Percentiles rank a stretch among this genome's conserved stretches.
Conservation (phyloP, 2,329 filamentous ascomycete genomes). For the Cladorrhinum sp. region DNA sequence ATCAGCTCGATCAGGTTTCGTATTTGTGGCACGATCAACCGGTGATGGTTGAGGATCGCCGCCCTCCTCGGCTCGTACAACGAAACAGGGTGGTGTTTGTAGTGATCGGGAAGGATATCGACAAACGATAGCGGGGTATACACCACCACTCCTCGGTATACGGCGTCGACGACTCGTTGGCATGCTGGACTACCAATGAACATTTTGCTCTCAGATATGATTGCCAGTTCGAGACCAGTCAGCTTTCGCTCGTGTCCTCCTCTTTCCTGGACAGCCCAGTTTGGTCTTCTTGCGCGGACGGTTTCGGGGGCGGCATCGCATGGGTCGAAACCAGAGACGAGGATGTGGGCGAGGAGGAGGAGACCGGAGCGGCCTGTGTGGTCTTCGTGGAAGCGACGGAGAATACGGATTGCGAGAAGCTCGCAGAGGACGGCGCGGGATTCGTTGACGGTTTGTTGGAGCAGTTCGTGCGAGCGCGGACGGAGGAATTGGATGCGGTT, state of each 20-base stretch:
- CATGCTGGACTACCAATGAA: conserved; percentile 65
- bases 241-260: conserved; percentile 51
- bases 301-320: conserved; percentile 66
- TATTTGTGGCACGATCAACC: conserved; percentile 66
- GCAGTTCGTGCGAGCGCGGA: conserved; percentile 57
- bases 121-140: conserved; percentile 69
- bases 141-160: conserved; percentile 65
- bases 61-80: conserved; percentile 66
- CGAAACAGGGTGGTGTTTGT: conserved; percentile 67
- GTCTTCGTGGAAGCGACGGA: conserved; percentile 67
- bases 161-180: conserved; percentile 67
- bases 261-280: conserved; percentile 40
- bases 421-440: conserved; percentile 68
- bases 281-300: conserved; percentile 45
- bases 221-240: conserved; percentile 68
- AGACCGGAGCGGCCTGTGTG: conserved; percentile 61
- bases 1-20: conserved; percentile 63
- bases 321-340: conserved; percentile 69
- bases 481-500: conserved; percentile 68
- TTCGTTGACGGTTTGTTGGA: conserved; percentile 67
- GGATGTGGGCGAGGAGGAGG: conserved; percentile 62
- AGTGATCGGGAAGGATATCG: conserved; percentile 71
- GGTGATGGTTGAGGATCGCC: conserved; percentile 67
- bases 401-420: conserved; percentile 62
- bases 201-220: conserved; percentile 67